Base-by-base conservation (phyloP, 257 asterid genomes). In the Solanum chmielewskii region DNA sequence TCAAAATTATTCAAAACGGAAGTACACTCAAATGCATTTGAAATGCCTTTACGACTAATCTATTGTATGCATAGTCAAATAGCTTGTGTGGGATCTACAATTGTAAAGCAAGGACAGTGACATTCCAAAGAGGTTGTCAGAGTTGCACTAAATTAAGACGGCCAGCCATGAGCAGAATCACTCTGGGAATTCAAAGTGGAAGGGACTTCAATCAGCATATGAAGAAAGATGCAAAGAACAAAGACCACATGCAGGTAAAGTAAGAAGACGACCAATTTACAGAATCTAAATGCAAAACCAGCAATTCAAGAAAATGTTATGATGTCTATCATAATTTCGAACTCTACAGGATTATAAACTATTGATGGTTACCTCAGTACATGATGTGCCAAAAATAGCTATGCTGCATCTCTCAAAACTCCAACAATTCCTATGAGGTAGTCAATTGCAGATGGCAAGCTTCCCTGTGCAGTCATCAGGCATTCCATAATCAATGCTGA, bases 401-500 rank as follows among this genome's bases (percentile, higher is more conserved):
- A 86, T 29, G 80, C 88, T 52, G 88, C 89, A 83, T 71, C 59
- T 86, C 27, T 75, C 74, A 81, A 64, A 89, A 83, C 82, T 33
- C 45, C 85, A 83, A 85, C 82, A 88, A 85, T 83, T 86, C 88
- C 59, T 60, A 69, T 71, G 80, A 52, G 47, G 16, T 15, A 89
- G 85, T 88, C 88, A 94, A 88, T 93, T 90, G 89, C 98, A 94
- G 83, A 96, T 92, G 33, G 98, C 92, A 89, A 96, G 96, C 86
- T 96, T 94, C 84, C 92, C 98, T n/a, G 89, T 89, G 60, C 71
- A 89, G 56, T 95, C 98, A 89, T 95, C 98, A 52, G 93, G 92
- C 82, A 94, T 92, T 29, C 98, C 99, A 88, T 96, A 95, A 90
- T 96, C 98, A 78, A 96, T 89, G 87, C 96, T 92, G 49, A 96